phyloP scores from a whole-genome alignment of 352 stramenopile genomes.

The Pythium diclinum region DNA sequence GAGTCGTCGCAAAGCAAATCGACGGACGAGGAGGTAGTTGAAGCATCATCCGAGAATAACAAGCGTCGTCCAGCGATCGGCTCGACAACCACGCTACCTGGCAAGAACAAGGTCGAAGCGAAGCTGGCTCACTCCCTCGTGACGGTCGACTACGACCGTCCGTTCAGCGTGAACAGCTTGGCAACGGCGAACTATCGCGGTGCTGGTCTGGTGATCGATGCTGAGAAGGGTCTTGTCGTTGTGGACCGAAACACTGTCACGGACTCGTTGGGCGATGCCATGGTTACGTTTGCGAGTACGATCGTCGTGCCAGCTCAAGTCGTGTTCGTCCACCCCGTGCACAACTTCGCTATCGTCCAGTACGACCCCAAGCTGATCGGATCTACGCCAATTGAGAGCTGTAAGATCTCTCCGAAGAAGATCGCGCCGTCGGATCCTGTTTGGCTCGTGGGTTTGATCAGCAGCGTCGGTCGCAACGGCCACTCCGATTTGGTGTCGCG shows the following conservation, averaged over 20 bases:
- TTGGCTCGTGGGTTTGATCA: slow-evolving; percentile 85
- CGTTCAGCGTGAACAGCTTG: slow-evolving; percentile 84
- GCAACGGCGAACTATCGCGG: slow-evolving; percentile 84
- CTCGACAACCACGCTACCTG: slow-evolving; percentile 76
- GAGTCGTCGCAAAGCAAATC: slow-evolving; percentile 12
- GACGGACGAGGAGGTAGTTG: slow-evolving; percentile 2
- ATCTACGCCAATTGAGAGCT: slow-evolving; percentile 78
- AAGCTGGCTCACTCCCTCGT: slow-evolving; percentile 82
- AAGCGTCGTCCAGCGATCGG: slow-evolving; percentile 43
- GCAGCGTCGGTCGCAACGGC: slow-evolving; percentile 69
- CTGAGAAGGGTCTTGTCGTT: slow-evolving; percentile 82
- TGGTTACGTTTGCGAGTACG: slow-evolving; percentile 90
- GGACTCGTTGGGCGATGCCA: slow-evolving; percentile 82
- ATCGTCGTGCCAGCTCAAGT: slow-evolving; percentile 85
- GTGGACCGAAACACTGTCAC: slow-evolving; percentile 92
- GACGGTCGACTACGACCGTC: slow-evolving; percentile 81
- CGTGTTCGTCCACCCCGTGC: slow-evolving; percentile 90
- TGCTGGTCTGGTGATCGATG: slow-evolving; percentile 88
- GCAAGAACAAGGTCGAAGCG: slow-evolving; percentile 81
- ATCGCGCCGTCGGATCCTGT: slow-evolving; percentile 70
- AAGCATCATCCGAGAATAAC: slow-evolving; percentile 1
- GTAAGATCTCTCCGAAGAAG: slow-evolving; percentile 57
- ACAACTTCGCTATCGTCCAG: slow-evolving; percentile 92
- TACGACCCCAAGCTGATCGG: slow-evolving; percentile 88
- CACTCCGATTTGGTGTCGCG: slow-evolving; percentile 83